Evolutionary conservation across 1,139 yeast genomes (phyloP).

Genomic region (Arxiozyma bovina): DNA sequence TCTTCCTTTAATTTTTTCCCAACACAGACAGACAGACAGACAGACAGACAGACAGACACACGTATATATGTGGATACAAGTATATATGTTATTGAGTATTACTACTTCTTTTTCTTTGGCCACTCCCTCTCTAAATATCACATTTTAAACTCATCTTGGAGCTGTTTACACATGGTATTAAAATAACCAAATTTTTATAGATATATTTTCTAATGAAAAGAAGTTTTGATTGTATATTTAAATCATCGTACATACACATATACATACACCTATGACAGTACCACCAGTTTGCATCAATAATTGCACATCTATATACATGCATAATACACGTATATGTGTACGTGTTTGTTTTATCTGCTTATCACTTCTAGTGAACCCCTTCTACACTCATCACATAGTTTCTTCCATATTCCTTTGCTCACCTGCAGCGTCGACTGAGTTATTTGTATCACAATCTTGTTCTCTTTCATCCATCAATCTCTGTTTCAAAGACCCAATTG

Average conservation of each 20-base stretch:
- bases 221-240: too few relatives aligned
- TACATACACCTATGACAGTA: neutral
- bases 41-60: too few relatives aligned
- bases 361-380: too few relatives aligned
- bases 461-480: neutral
- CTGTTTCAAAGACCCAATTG: conserved; percentile 5
- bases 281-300: neutral
- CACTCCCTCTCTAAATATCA: neutral
- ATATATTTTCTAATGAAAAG: too few relatives aligned
- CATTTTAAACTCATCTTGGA: too few relatives aligned
- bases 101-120: neutral
- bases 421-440: neutral
- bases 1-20: neutral
- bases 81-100: too few relatives aligned
- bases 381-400: neutral
- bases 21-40: too few relatives aligned
- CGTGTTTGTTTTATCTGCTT: neutral
- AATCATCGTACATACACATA: neutral
- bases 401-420: neutral
- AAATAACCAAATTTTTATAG: neutral
- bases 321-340: neutral
- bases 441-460: neutral
- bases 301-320: neutral
- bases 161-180: too few relatives aligned
- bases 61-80: too few relatives aligned